Evolutionary conservation across 192 early-diverging fungal species (phyloP), one percentile per base, ranked within the genome.

Genomic region (Podila epicladia): DNA sequence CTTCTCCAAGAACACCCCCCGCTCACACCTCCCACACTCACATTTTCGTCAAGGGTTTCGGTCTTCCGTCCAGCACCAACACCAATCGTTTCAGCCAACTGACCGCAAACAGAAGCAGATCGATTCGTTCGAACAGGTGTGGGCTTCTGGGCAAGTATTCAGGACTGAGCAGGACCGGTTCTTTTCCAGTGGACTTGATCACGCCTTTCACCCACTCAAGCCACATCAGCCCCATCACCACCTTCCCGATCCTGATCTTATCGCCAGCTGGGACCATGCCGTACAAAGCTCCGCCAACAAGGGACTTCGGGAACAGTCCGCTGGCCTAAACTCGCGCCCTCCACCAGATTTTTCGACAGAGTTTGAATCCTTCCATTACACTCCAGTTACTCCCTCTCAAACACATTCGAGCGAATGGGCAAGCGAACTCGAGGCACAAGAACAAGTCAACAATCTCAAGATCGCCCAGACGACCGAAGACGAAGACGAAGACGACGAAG

Each of bases 191-290:
- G 29, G 59, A 24, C 53, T 8, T 61, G 59, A 26, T 7, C 31
- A 9, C 26, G 1, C 11, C 31, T 9, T 19, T 26, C 59, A 31
- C 59, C 31, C 31, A 31, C 59, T 8, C 48, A 45, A 33, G 41
- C 19, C 63, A 29, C 31, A 11, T 28, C 28, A n/a, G 5, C 24
- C 32, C 59, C 51, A 64, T 19, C 22, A 59, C 9, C 63, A 76
- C 11, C 58, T 79, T 11, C 76, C 65, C 1, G 77, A 80, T 33
- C 55, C 72, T 13, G 67, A 73, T 28, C 48, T 80, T 22, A 69
- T 80, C 33, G 26, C 70, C 5, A 67, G 70, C 17, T 80, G 77
- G 77, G 77, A 80, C 4, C 65, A 68, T n/a, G 68, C 68, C 5
- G 59, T 59, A 7, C 38, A 31, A 45, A 15, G 60, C 26, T 28